A percentile compares a stretch with the other conserved stretches of the same genome.
Evolutionary conservation across 2,329 filamentous ascomycete genomes (phyloP).

Genomic region (Xylariaceae sp.): DNA sequence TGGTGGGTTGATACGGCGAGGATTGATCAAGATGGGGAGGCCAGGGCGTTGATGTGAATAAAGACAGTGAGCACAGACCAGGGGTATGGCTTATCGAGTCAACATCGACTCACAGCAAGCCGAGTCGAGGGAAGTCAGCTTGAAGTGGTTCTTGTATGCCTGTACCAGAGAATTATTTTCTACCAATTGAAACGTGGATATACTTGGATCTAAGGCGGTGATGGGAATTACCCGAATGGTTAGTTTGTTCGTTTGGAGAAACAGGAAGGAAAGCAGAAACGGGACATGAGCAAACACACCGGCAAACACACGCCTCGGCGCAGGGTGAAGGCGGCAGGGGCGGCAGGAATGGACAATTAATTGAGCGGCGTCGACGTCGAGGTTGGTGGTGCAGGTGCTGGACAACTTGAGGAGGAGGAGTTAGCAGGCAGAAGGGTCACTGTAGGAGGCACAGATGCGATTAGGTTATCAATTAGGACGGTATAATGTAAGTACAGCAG

Average conservation of each 20-base stretch:
- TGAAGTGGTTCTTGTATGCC: background rate
- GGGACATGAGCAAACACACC: background rate
- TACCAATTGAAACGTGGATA: background rate
- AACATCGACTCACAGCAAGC: background rate
- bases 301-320: background rate
- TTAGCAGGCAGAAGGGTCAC: background rate
- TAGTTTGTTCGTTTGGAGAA: background rate
- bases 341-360: background rate
- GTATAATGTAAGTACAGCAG: background rate
- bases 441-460: background rate
- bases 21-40: background rate
- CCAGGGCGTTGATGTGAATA: background rate
- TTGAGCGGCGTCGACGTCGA: background rate
- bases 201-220: background rate
- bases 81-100: background rate
- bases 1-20: constrained; percentile 7
- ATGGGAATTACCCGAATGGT: background rate
- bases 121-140: background rate
- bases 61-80: background rate
- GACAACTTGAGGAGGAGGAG: background rate
- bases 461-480: background rate
- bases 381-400: background rate
- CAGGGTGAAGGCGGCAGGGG: background rate
- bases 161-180: background rate
- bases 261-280: background rate